Evolutionary conservation across 2,329 filamentous ascomycete species (phyloP).

Genomic region (Colletotrichum plurivorum): DNA sequence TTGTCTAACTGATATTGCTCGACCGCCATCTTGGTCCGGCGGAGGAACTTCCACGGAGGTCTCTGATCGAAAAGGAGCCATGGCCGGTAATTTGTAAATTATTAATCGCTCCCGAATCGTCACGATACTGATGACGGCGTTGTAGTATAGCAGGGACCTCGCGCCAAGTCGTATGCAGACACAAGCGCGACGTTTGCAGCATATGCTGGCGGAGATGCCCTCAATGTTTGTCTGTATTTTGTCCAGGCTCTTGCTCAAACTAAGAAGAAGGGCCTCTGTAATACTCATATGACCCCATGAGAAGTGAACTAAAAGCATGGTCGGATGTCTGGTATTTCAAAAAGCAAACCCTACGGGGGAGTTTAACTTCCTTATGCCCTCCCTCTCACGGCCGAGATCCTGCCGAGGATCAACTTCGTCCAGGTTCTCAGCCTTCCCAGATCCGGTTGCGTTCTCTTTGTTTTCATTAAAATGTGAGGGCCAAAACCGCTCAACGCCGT

Average conservation of each 20-base stretch:
- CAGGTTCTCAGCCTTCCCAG: conserved; percentile 7
- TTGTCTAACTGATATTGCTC: too few relatives aligned
- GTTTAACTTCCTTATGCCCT: too few relatives aligned
- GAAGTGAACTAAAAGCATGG: not conserved
- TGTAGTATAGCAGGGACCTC: too few relatives aligned
- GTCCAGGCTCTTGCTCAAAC: not conserved
- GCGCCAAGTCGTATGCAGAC: too few relatives aligned
- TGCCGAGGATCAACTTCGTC: conserved; percentile 19
- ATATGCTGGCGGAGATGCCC: not conserved
- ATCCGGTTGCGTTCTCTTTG: too few relatives aligned
- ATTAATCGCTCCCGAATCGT: too few relatives aligned
- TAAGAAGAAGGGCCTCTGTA: not conserved
- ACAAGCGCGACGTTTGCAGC: too few relatives aligned
- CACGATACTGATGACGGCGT: too few relatives aligned
- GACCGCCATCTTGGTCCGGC: too few relatives aligned
- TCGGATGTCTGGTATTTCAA: conserved; percentile 9
- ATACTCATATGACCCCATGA: not conserved
- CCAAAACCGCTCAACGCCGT: conserved; percentile 19
- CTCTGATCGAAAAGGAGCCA: too few relatives aligned
- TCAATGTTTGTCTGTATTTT: not conserved
- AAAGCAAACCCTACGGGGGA: conserved; percentile 8
- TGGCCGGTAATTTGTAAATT: too few relatives aligned
- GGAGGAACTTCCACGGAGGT: too few relatives aligned
- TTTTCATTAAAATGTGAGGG: conserved; percentile 1
- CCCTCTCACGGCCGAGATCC: not conserved